Base-by-base conservation (phyloP, 306 rosid species). In the Calophaca sinica region DNA sequence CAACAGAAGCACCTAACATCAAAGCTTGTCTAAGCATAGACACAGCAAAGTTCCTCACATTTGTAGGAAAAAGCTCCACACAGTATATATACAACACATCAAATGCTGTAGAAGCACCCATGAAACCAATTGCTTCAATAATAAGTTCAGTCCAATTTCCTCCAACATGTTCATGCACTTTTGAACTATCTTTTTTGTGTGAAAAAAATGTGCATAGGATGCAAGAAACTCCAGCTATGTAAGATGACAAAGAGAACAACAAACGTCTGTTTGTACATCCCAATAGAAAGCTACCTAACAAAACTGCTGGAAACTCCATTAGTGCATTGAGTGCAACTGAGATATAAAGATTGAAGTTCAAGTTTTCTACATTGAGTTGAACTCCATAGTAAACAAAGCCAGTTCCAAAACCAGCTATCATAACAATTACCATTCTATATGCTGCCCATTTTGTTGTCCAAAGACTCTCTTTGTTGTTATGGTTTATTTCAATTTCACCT, bases 311-410 rank as follows among this genome's bases (percentile, higher is more conserved):
- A 29, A 72, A 55, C 50, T 82, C 76, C 82, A 57, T 82, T 0
- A 76, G 2, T 57, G 79, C 82, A 65, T 76, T 76, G 7, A 82
- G 31, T n/a, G 71, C 48, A 1, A 76, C 75, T 39, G 81, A 55
- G 14, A 49, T 9, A 38, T 76, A 76, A 10, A 76, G 75, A 26
- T 69, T 50, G 68, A 76, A 76, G 66, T 70, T 76, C 72, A 76
- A 50, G 51, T 76, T 82, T 33, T 76, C 79, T 3, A 82, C 71
- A n/a, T 77, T 77, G 1, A 82, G 79, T 77, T 82, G 79, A 65
- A 82, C 46, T 48, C 85, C 85, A 57, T 72, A 65, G 82, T 82
- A 82, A 49, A 82, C 85, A 71, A 72, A 82, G 4, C 85, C 85
- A 82, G 65, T 75, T 57, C 85, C 85, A 76, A 82, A 72, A 2